Conservation (phyloP, 176 grass and related monocot genomes). For the Cenchrus purpureus region DNA sequence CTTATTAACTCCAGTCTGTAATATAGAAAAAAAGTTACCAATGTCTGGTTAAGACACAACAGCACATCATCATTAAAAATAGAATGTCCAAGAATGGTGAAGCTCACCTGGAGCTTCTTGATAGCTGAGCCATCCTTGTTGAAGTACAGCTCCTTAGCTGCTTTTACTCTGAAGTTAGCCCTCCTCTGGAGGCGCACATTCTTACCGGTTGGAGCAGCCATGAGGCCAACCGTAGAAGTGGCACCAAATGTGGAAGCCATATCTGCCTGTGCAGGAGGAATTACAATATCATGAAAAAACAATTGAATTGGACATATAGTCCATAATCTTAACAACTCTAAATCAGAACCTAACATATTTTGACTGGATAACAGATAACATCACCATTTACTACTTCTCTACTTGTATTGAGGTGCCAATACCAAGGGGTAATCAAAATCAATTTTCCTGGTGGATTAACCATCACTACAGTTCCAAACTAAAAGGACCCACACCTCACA, state of each 20-base stretch:
- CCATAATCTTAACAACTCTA: neutral
- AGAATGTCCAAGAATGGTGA: neutral
- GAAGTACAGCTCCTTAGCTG: conserved; percentile 94
- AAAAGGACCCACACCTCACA: neutral
- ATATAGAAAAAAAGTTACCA: conserved; percentile 21
- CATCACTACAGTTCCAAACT: no score
- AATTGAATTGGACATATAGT: neutral
- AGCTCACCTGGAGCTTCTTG: conserved; percentile 84
- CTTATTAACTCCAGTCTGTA: conserved; percentile 84
- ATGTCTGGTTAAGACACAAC: neutral
- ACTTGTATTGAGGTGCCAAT: neutral
- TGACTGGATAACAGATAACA: neutral
- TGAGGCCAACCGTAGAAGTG: conserved; percentile 72
- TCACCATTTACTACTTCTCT: neutral
- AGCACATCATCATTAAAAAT: neutral
- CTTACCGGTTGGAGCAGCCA: conserved; percentile 67
- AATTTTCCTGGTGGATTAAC: neutral
- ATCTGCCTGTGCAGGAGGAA: conserved; percentile 7
- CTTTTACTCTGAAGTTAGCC: conserved; percentile 60
- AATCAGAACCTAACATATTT: neutral
- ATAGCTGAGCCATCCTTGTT: conserved; percentile 95
- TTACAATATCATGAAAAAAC: conserved; percentile 22
- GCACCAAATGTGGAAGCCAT: conserved; percentile 84
- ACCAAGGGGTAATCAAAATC: neutral
- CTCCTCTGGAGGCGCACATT: conserved; percentile 56